phyloP scores from a whole-genome alignment of 169 alveolate genomes.

The Plasmodium sp. region DNA sequence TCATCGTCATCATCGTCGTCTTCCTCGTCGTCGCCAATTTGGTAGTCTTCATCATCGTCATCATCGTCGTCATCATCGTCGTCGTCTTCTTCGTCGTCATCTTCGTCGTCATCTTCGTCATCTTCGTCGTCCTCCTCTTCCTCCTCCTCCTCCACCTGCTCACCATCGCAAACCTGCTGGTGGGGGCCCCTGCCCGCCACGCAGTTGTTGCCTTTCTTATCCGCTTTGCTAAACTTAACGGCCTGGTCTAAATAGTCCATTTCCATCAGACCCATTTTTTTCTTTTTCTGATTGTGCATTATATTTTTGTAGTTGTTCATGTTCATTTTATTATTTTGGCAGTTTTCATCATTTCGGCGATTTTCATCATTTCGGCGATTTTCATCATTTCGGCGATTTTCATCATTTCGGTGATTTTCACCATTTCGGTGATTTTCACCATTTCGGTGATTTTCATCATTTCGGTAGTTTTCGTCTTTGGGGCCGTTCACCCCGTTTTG shows the following conservation, averaged over 20 bases:
- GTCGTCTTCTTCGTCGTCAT: not conserved
- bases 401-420: not conserved
- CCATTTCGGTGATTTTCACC: not conserved
- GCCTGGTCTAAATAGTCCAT: constrained; percentile 12
- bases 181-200: not conserved
- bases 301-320: constrained; percentile 40
- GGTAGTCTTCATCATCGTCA: not conserved
- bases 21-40: not conserved
- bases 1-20: not conserved
- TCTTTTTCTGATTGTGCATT: constrained; percentile 33
- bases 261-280: constrained; percentile 5
- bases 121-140: not conserved
- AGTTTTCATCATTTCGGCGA: constrained; percentile 10
- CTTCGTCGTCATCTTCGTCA: not conserved
- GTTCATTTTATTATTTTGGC: constrained; percentile 39
- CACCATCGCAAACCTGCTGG: not conserved
- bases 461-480: not conserved
- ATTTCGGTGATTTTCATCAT: not conserved
- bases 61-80: not conserved
- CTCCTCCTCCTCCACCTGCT: not conserved
- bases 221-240: not conserved
- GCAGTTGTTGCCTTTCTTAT: not conserved
- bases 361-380: not conserved
- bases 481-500: not conserved
- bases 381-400: not conserved